Evolutionary conservation across 1,284 basidiomycete species (phyloP).

Genomic region (Irpex sp.): DNA sequence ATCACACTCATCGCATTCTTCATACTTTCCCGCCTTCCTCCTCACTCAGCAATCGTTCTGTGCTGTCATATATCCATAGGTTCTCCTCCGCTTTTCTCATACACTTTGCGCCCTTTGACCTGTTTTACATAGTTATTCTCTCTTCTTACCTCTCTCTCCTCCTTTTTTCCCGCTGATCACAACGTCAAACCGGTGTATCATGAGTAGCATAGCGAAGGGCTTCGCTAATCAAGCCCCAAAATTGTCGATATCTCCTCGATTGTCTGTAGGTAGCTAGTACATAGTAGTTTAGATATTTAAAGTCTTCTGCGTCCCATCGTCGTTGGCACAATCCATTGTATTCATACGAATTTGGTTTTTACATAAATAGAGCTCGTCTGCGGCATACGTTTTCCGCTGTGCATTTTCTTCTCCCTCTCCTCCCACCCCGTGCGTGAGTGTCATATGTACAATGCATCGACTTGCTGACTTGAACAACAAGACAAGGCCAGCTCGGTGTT

Average conservation of each 20-base stretch:
- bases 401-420: neutral
- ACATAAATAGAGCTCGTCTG: neutral
- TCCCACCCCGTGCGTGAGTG: neutral
- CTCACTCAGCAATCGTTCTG: neutral
- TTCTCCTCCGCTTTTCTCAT: neutral
- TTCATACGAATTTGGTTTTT: neutral
- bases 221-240: conserved; percentile 13
- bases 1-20: neutral
- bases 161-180: conserved; percentile 1
- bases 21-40: neutral
- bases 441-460: too few species aligned
- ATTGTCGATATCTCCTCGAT: neutral
- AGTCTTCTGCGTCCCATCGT: neutral
- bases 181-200: conserved; percentile 7
- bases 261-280: conserved; percentile 1
- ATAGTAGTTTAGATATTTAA: conserved; percentile 10
- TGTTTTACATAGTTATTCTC: neutral
- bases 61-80: conserved; percentile 14
- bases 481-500: too few species aligned
- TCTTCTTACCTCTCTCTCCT: conserved; percentile 1
- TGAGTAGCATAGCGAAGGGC: conserved; percentile 13
- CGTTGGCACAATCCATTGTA: neutral
- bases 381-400: neutral
- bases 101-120: neutral
- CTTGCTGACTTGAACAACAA: too few species aligned